Conservation (phyloP, 2,329 filamentous ascomycete genomes). For the Ascochyta pisi region DNA sequence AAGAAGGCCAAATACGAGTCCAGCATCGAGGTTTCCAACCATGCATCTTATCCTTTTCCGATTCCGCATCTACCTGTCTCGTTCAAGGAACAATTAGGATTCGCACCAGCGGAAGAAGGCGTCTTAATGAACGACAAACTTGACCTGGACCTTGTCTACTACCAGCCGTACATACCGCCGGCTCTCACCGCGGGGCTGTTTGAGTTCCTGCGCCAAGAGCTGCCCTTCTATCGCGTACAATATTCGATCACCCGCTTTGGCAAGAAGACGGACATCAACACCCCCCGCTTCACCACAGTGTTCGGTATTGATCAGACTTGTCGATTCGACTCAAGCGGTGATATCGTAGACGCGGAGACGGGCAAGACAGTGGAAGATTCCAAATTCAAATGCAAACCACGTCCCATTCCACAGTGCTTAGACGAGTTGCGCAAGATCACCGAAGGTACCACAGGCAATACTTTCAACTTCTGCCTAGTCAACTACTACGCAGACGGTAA, state of each 20-base stretch:
- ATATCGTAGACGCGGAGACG: constrained; percentile 53
- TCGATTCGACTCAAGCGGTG: constrained; percentile 55
- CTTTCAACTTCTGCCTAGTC: constrained; percentile 80
- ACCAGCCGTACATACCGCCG: constrained; percentile 72
- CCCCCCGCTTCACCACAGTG: constrained; percentile 67
- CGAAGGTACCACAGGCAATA: constrained; percentile 70
- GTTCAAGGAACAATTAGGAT: constrained; percentile 52
- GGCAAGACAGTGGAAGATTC: constrained; percentile 48
- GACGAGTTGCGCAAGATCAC: constrained; percentile 67
- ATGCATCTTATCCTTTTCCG: constrained; percentile 61
- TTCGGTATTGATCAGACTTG: constrained; percentile 70
- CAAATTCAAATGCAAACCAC: constrained; percentile 68
- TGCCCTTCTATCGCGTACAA: constrained; percentile 78
- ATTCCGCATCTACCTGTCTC: constrained; percentile 57
- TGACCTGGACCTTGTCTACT: constrained; percentile 77
- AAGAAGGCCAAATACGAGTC: constrained; percentile 51
- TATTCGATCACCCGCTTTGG: constrained; percentile 74
- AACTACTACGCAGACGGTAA: constrained; percentile 82
- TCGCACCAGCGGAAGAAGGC: constrained; percentile 60
- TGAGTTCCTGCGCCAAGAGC: constrained; percentile 70
- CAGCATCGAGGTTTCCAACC: constrained; percentile 45
- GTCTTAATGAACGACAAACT: constrained; percentile 69
- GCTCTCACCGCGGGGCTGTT: constrained; percentile 67
- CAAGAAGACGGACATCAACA: constrained; percentile 67
- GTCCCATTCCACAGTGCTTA: constrained; percentile 75